Evolutionary conservation across 2,329 filamentous ascomycete species (phyloP).

Genomic region (Botrytis sinoallii): DNA sequence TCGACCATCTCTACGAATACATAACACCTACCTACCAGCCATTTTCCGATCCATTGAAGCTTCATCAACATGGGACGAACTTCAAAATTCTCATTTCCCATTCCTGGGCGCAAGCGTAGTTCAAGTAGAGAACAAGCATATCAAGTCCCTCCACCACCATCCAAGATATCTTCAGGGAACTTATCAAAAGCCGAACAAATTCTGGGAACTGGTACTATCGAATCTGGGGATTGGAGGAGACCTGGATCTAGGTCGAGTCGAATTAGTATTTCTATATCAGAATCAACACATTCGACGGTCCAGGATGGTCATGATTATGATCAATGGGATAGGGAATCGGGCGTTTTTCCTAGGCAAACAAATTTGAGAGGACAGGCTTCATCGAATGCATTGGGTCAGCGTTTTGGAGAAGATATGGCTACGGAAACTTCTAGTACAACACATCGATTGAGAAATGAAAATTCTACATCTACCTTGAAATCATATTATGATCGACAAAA

Average conservation of each 20-base stretch:
- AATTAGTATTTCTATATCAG: constrained; percentile 42
- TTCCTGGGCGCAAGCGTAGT: constrained; percentile 35
- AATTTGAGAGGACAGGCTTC: constrained; percentile 44
- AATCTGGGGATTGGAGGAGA: constrained; percentile 31
- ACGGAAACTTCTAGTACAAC: constrained; percentile 39
- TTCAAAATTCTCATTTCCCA: constrained; percentile 39
- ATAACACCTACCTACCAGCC: neutral
- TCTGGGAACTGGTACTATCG: constrained; percentile 25
- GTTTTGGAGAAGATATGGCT: constrained; percentile 39
- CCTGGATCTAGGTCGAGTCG: constrained; percentile 39
- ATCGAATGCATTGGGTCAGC: constrained; percentile 44
- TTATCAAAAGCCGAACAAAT: constrained; percentile 37
- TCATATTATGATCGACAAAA: constrained; percentile 47
- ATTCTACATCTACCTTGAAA: constrained; percentile 45
- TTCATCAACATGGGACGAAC: constrained; percentile 35
- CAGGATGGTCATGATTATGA: constrained; percentile 30
- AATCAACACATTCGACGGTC: constrained; percentile 31
- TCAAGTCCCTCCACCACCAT: constrained; percentile 7
- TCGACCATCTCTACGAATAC: constrained; percentile 2
- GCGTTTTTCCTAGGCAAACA: constrained; percentile 31
- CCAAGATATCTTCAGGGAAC: constrained; percentile 14
- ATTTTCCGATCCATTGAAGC: neutral
- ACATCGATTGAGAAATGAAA: constrained; percentile 36
- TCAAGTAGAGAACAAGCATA: constrained; percentile 21
- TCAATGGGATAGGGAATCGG: constrained; percentile 32